A percentile compares a stretch with the other conserved stretches of the same genome.
Conservation (phyloP, 2,329 filamentous ascomycete species). For the Neonectria ditissima region DNA sequence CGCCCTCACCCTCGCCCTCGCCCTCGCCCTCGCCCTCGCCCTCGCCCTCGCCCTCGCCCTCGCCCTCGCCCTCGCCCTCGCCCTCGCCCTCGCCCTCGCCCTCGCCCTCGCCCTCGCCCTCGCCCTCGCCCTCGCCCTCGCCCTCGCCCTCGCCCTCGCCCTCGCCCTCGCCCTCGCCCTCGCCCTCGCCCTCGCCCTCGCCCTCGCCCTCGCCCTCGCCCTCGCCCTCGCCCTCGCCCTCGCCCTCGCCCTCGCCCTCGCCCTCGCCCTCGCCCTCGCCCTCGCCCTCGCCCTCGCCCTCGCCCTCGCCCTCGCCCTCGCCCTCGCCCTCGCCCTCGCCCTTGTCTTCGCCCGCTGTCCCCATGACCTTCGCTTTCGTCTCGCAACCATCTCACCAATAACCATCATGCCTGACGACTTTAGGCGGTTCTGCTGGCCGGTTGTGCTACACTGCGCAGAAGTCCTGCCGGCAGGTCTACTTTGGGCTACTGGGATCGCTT, state of each 20-base stretch:
- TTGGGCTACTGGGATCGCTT: conserved; percentile 31
- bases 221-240: not conserved
- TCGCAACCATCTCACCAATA: conserved; percentile 15
- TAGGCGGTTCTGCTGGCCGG: conserved; percentile 6
- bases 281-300: not conserved
- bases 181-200: no score
- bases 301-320: not conserved
- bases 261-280: not conserved
- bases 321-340: not conserved
- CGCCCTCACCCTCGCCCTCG: not conserved
- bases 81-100: not conserved
- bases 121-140: not conserved
- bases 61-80: no score
- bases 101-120: not conserved
- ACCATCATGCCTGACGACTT: conserved; percentile 10
- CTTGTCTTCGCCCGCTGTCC: not conserved
- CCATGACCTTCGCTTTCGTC: not conserved
- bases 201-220: not conserved
- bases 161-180: not conserved
- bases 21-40: no score
- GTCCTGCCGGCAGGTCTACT: conserved; percentile 34
- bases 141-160: not conserved
- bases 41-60: not conserved
- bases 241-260: not conserved
- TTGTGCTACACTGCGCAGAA: conserved; percentile 12